Evolutionary conservation across 768 basidiomycete genomes (phyloP), one percentile per base, ranked within the genome.

Genomic region (Trametes maxima): DNA sequence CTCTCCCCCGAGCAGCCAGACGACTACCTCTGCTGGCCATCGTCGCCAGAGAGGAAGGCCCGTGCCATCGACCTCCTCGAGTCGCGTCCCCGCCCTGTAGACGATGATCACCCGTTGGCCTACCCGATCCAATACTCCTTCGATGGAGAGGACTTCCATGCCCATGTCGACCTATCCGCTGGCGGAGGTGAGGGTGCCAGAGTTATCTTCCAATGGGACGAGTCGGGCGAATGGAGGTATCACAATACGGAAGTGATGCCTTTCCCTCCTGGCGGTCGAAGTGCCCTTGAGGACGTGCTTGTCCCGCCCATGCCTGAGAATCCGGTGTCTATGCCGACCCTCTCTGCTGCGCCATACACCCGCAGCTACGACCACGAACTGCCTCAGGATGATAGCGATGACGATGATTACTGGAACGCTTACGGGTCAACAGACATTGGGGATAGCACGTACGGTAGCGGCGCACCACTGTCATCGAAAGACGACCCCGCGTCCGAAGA

Each of bases 221-320:
- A 73, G 19, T 44, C 47, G 6, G 74, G 76, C 11, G 73, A 72
- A 22, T 92, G 90, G 90, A 84, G 78, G 68, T 92, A 89, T 68
- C 88, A 89, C 73, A 86, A 90, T 71, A 73, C 81, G 37, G 77
- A 81, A 39, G 70, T 82, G 67, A 89, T 91, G 86, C 89, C 89
- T 12, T 90, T 90, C 68, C 90, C 90, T 16, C 67, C 77, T 19
- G 67, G 76, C 22, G 72, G 76, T 17, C 71, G 65, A 50, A 46
- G 66, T 3, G 68, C 70, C 1, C 66, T 77, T 1, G 68, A 64
- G 24, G 68, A 74, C 22, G 67, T 73, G 19, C 57, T 67, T 70
- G 39, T 73, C 69, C 60, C 76, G 74, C 60, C 61, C 67, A 36
- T 70, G 70, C 44, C 57, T 46, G 70, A 74, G 22, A 58, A 73